Percentiles rank a stretch among this genome's conserved stretches.
Conservation (phyloP, 441 rosid species). For the Croton laevigatus region DNA sequence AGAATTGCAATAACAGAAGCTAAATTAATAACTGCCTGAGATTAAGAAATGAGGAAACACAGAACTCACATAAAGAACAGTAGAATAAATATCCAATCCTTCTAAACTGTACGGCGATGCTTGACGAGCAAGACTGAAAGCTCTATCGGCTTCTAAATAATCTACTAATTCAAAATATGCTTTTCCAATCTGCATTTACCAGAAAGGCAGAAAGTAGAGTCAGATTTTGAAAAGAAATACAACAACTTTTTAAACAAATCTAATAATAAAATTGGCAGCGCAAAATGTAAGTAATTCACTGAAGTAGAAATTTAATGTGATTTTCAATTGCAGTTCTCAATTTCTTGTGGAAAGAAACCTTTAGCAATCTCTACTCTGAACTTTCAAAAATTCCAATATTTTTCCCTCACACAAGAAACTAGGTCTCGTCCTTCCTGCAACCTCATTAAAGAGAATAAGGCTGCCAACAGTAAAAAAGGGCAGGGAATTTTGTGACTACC, state of each 20-base stretch:
- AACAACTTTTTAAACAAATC: not conserved
- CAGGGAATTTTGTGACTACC: not conserved
- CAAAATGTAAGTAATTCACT: not conserved
- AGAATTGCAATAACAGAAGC: not conserved
- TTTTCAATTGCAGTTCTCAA: not conserved
- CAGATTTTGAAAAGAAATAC: not conserved
- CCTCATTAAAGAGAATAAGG: not conserved
- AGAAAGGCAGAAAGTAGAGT: not conserved
- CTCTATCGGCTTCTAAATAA: conserved; percentile 88
- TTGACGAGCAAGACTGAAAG: conserved; percentile 77
- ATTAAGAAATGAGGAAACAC: not conserved
- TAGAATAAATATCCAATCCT: conserved; percentile 94
- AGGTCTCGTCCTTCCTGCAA: not conserved
- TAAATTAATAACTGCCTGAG: not conserved
- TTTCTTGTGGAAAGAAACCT: not conserved
- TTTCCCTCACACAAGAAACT: not conserved
- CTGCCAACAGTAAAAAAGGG: not conserved
- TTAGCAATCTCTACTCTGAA: not conserved
- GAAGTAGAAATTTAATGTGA: not conserved
- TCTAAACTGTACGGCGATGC: conserved; percentile 86
- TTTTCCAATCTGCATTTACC: conserved; percentile 76
- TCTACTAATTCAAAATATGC: conserved; percentile 84
- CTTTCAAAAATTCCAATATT: not conserved
- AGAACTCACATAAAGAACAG: conserved; percentile 85
- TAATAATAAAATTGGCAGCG: not conserved